These are phyloP conservation scores for Phaeotremella fagi DNA, from an alignment of 768 basidiomycete genomes.

Conservation along the genomic window DNA sequence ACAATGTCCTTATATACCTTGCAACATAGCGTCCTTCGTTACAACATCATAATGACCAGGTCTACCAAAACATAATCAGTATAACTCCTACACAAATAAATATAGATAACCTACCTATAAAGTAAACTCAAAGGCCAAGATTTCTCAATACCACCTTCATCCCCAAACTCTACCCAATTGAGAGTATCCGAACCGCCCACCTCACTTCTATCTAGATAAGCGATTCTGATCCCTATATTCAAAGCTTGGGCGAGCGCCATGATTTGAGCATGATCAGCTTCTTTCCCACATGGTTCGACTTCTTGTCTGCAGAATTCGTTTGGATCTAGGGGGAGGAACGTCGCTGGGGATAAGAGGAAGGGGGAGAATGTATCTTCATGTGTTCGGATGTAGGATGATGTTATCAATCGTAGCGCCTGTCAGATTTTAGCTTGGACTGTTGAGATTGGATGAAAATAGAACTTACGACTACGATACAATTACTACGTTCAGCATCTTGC, in stretches of 20 bases:
- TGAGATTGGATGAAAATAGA: background rate
- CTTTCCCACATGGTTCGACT: constrained; percentile 57
- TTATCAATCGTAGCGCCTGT: constrained; percentile 70
- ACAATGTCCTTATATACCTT: too few relatives aligned
- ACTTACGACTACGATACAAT: constrained; percentile 46
- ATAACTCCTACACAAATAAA: background rate
- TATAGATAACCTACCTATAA: constrained; percentile 59
- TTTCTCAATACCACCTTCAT: constrained; percentile 50
- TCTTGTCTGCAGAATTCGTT: constrained; percentile 68
- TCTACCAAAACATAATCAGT: constrained; percentile 48
- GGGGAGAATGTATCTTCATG: constrained; percentile 60
- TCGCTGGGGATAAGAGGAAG: constrained; percentile 75
- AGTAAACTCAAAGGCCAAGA: constrained; percentile 61
- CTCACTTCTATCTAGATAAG: constrained; percentile 69
- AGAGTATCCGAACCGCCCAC: constrained; percentile 45
- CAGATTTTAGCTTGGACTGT: background rate
- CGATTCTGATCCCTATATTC: constrained; percentile 63
- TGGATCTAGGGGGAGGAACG: constrained; percentile 57
- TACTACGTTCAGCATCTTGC: constrained; percentile 44
- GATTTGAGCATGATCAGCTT: constrained; percentile 74
- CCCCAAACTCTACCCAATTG: constrained; percentile 47
- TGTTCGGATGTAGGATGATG: constrained; percentile 73
- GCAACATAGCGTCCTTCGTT: constrained; percentile 31
- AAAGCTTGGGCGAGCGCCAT: constrained; percentile 68
- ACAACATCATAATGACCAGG: constrained; percentile 88